A percentile compares a stretch with the other conserved stretches of the same genome.
Evolutionary conservation across 2,329 filamentous ascomycete species (phyloP).

Genomic region (Alternaria sp.): DNA sequence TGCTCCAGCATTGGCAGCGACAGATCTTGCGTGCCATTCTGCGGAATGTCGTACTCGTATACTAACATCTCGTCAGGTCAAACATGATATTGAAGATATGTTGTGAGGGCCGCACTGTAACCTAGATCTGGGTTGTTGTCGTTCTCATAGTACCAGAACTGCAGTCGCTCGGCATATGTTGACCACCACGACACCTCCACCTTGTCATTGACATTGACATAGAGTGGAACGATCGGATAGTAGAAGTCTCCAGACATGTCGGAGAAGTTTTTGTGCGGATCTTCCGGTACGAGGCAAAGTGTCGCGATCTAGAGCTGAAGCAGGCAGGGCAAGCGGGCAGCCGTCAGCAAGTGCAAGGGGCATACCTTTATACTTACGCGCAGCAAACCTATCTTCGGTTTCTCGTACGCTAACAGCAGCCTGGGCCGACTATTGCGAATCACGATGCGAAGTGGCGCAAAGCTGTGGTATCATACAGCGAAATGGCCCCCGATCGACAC

Average conservation of each 20-base stretch:
- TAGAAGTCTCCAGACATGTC: not conserved
- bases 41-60: not conserved
- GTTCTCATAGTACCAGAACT: not conserved
- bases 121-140: not conserved
- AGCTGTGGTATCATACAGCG: not conserved
- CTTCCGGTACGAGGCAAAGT: not conserved
- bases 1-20: not conserved
- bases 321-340: not conserved
- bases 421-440: not conserved
- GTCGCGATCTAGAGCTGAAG: not conserved
- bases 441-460: not conserved
- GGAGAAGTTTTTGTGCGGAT: not conserved
- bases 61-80: not conserved
- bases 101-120: not conserved
- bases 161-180: not conserved
- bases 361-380: not conserved
- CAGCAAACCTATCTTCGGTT: not conserved
- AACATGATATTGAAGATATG: not conserved
- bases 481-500: not conserved
- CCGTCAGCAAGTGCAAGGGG: not conserved
- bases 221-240: not conserved
- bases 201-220: not conserved
- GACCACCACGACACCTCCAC: not conserved
- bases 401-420: rapidly evolving
- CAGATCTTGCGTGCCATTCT: not conserved